These are phyloP conservation scores for Aspergillus saccharolyticus DNA, from an alignment of 495 filamentous ascomycete species.

Conservation along the genomic window DNA sequence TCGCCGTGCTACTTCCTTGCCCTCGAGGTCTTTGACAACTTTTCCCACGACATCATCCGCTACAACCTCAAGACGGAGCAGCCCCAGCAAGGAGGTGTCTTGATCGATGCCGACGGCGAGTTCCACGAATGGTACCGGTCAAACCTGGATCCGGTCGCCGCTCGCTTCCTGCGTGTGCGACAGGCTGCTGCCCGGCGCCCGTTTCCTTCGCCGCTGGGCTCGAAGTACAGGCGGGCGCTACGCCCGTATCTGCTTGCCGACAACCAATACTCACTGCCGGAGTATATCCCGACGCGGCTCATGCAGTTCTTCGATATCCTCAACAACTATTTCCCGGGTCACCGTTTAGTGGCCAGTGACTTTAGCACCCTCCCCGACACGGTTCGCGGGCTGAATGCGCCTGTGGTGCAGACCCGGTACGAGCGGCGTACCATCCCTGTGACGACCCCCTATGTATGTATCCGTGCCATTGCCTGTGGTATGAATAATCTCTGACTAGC, in stretches of 20 bases:
- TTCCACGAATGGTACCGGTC: constrained; percentile 89
- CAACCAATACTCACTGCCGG: constrained; percentile 70
- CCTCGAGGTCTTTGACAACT: constrained; percentile 99
- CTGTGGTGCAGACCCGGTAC: constrained; percentile 93
- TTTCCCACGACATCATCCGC: constrained; percentile 88
- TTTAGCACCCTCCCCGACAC: constrained; percentile 83
- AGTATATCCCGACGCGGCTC: constrained; percentile 89
- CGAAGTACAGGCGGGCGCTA: constrained; percentile 53
- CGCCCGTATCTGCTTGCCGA: constrained; percentile 57
- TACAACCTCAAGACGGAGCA: constrained; percentile 72
- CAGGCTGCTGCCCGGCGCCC: constrained; percentile 54
- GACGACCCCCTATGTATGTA: constrained; percentile 77
- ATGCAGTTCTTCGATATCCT: constrained; percentile 97
- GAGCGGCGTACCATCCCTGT: constrained; percentile 82
- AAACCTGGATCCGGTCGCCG: constrained; percentile 73
- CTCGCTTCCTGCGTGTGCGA: constrained; percentile 75
- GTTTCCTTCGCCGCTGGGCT: constrained; percentile 52
- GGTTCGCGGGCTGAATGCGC: constrained; percentile 76
- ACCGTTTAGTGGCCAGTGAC: constrained; percentile 84
- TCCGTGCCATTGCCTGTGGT: not conserved
- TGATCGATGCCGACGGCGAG: constrained; percentile 81
- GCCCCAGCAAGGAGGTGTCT: constrained; percentile 77
- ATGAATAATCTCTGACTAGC: constrained; percentile 10
- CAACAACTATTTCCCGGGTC: constrained; percentile 76
- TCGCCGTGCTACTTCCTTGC: constrained; percentile 96